A percentile compares a stretch with the other conserved stretches of the same genome.
Conservation (phyloP, 1,139 yeast genomes). For the Yamadazyma dushanensis region DNA sequence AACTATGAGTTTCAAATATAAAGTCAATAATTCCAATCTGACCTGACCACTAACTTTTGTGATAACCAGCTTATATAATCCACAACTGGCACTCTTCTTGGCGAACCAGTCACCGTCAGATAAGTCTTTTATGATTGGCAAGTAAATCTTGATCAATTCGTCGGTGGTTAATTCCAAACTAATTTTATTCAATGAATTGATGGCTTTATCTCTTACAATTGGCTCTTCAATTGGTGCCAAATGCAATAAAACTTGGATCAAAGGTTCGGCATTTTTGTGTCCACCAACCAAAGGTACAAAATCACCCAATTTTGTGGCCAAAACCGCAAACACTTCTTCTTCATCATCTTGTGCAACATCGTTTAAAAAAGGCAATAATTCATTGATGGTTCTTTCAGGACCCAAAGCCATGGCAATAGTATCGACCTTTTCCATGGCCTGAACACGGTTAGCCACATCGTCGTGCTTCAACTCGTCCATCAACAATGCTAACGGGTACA, state of each 20-base stretch:
- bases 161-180: slow-evolving; percentile 63
- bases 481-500: slow-evolving; percentile 91
- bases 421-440: slow-evolving; percentile 91
- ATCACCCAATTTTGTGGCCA: slow-evolving; percentile 86
- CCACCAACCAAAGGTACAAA: slow-evolving; percentile 92
- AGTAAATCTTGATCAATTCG: slow-evolving; percentile 66
- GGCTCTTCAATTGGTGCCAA: slow-evolving; percentile 96
- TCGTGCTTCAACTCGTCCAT: slow-evolving; percentile 96
- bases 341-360: slow-evolving; percentile 97
- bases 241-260: slow-evolving; percentile 84
- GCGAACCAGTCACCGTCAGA: slow-evolving; percentile 95
- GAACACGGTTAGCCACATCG: slow-evolving; percentile 89
- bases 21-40: slow-evolving; percentile 61
- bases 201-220: slow-evolving; percentile 94
- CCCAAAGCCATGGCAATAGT: slow-evolving; percentile 96
- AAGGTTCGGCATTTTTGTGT: slow-evolving; percentile 66
- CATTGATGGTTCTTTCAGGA: slow-evolving; percentile 86
- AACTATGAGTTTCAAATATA: slow-evolving; percentile 69
- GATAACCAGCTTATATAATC: slow-evolving; percentile 75
- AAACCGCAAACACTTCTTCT: slow-evolving; percentile 93
- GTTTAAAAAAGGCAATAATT: slow-evolving; percentile 80
- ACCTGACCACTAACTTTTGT: slow-evolving; percentile 55
- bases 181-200: slow-evolving; percentile 75
- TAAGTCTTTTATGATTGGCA: slow-evolving; percentile 75
- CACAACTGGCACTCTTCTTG: slow-evolving; percentile 88